A percentile compares a stretch with the other conserved stretches of the same genome.
Evolutionary conservation across 148 eudicot genomes (phyloP).

Genomic region (Spergularia bocconei): DNA sequence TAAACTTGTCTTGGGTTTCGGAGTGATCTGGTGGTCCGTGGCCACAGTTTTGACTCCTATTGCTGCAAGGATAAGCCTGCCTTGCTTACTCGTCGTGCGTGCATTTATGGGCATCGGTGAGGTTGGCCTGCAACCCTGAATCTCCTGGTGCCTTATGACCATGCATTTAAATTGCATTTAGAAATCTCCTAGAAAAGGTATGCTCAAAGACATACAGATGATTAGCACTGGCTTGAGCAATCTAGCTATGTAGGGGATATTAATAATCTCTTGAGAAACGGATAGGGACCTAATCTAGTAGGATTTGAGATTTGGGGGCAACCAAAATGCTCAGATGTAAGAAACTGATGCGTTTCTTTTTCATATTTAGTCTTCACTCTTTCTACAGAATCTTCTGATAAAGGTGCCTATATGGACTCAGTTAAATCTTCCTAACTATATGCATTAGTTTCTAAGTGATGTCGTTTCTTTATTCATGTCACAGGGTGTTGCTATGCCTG

Average conservation of each 20-base stretch:
- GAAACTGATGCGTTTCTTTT: background rate
- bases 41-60: constrained; percentile 93
- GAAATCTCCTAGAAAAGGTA: background rate
- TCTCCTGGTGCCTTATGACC: background rate
- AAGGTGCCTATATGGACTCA: background rate
- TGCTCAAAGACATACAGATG: background rate
- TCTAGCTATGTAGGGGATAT: no score
- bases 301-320: no score
- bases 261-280: background rate
- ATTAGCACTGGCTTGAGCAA: background rate
- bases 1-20: constrained; percentile 87
- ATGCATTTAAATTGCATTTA: background rate
- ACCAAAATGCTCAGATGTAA: background rate
- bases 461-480: constrained; percentile 26
- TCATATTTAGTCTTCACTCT: background rate
- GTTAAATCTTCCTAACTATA: background rate
- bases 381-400: background rate
- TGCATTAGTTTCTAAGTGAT: background rate
- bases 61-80: constrained; percentile 88
- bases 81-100: constrained; percentile 79
- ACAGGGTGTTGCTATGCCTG: constrained; percentile 99
- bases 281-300: background rate
- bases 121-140: constrained; percentile 46
- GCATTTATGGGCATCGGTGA: constrained; percentile 99
- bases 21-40: constrained; percentile 97